Evolutionary conservation across 2,329 filamentous ascomycete genomes (phyloP).

Genomic region (Aspergillus quadricinctus): DNA sequence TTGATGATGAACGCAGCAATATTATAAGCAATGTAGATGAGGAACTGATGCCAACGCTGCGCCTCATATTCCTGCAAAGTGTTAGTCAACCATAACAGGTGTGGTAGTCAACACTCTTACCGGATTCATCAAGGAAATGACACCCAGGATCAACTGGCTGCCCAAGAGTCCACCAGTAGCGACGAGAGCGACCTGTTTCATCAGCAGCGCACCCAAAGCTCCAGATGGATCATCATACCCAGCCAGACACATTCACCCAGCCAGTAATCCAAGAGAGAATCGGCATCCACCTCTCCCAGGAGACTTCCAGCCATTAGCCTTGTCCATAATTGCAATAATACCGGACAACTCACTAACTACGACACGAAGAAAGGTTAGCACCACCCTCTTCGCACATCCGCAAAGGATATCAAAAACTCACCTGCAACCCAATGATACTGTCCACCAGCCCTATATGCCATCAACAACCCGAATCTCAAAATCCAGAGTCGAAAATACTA

Average conservation of each 20-base stretch:
- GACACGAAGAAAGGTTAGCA: constrained; percentile 1
- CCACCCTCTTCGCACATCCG: not conserved
- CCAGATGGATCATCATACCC: constrained; percentile 44
- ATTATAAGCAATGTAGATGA: constrained; percentile 65
- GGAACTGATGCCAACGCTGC: constrained; percentile 66
- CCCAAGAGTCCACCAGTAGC: constrained; percentile 65
- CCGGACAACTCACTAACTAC: constrained; percentile 36
- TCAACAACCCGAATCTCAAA: constrained; percentile 8
- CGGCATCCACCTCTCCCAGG: constrained; percentile 57
- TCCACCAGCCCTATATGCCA: constrained; percentile 46
- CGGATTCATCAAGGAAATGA: constrained; percentile 59
- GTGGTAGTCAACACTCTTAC: constrained; percentile 16
- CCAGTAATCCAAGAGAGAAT: constrained; percentile 66
- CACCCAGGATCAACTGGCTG: constrained; percentile 62
- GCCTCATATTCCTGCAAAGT: constrained; percentile 45
- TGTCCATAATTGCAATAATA: not conserved
- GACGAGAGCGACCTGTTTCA: constrained; percentile 50
- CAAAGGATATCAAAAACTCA: constrained; percentile 12
- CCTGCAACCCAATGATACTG: constrained; percentile 70
- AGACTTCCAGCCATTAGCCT: constrained; percentile 36
- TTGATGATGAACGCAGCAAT: constrained; percentile 61
- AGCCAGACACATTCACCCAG: constrained; percentile 66
- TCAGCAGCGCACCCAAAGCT: constrained; percentile 12
- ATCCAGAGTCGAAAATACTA: constrained; percentile 9
- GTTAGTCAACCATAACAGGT: not conserved